phyloP scores from a whole-genome alignment of 345 rosid species.

The Crucihimalaya himalaica region DNA sequence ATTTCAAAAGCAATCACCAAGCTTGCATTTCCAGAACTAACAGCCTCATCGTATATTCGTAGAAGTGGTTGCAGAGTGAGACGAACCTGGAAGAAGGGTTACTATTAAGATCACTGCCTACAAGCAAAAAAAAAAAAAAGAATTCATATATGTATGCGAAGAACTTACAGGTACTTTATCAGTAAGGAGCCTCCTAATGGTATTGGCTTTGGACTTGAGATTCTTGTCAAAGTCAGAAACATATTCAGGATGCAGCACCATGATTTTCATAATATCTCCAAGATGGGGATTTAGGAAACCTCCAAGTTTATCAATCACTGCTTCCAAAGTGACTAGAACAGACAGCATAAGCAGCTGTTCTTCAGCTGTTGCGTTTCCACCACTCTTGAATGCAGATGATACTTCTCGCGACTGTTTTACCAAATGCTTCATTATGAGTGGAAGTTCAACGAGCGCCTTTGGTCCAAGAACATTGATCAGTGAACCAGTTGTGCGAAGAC shows the following conservation, averaged over 20 bases:
- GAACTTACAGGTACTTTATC: constrained; percentile 82
- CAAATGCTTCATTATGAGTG: constrained; percentile 68
- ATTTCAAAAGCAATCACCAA: constrained; percentile 72
- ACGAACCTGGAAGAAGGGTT: constrained; percentile 61
- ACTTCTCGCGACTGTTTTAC: constrained; percentile 47
- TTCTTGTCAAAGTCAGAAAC: constrained; percentile 57
- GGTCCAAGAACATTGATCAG: constrained; percentile 84
- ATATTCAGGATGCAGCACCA: constrained; percentile 67
- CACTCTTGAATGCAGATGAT: constrained; percentile 33
- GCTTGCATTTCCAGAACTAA: constrained; percentile 73
- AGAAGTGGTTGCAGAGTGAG: constrained; percentile 81
- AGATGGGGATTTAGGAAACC: constrained; percentile 90
- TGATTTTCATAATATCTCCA: constrained; percentile 60
- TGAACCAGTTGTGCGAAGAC: constrained; percentile 74
- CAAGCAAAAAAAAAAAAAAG: background rate
- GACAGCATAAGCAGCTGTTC: constrained; percentile 54
- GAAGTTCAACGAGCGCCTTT: constrained; percentile 75
- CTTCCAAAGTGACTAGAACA: constrained; percentile 73
- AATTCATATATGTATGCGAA: constrained; percentile 14
- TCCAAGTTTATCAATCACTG: constrained; percentile 85
- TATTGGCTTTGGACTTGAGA: constrained; percentile 70
- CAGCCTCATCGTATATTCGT: constrained; percentile 62
- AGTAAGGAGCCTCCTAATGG: constrained; percentile 59
- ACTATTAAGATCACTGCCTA: constrained; percentile 11
- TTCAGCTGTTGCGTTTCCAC: constrained; percentile 31